These are phyloP conservation scores for Hypomyces rosellus DNA, from an alignment of 2,329 filamentous ascomycete genomes.

Conservation along the genomic window DNA sequence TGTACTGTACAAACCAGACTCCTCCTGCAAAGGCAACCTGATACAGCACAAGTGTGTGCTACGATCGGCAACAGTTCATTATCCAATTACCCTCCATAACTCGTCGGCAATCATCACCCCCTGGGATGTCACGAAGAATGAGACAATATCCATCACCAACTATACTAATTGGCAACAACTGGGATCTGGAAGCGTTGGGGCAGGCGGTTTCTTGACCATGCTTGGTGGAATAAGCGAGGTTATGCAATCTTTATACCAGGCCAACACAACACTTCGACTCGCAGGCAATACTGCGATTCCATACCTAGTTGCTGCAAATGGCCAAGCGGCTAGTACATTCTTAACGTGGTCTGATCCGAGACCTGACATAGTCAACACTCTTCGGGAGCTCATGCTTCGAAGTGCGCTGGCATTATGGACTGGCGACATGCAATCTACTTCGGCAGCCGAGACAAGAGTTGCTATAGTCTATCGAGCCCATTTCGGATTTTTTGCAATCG, in stretches of 20 bases:
- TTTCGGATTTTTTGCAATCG: slow-evolving; percentile 1
- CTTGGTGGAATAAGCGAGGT: slow-evolving; percentile 1
- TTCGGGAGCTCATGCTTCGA: slow-evolving; percentile 5
- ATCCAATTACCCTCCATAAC: slow-evolving; percentile 1
- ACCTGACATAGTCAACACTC: slow-evolving; percentile 6
- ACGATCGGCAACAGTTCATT: slow-evolving; percentile 3
- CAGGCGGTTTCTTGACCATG: slow-evolving; percentile 5
- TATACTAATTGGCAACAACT: slow-evolving; percentile 1
- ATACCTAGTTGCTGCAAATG: background rate
- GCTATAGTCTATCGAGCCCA: slow-evolving; percentile 2
- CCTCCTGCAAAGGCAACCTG: background rate
- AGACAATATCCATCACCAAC: background rate
- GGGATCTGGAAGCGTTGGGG: slow-evolving; percentile 1
- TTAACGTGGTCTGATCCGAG: slow-evolving; percentile 4
- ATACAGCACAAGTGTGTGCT: slow-evolving; percentile 1
- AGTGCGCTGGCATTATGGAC: background rate
- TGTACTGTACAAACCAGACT: background rate
- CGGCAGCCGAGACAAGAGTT: background rate
- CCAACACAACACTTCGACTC: background rate
- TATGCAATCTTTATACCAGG: slow-evolving; percentile 6
- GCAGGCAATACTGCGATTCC: background rate
- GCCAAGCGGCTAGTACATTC: slow-evolving; percentile 7
- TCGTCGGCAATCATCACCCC: background rate
- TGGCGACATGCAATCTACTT: too few relatives aligned
- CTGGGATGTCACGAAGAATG: slow-evolving; percentile 1